Percentiles rank a stretch among this genome's conserved stretches.
These are phyloP conservation scores for Cordyceps fumosorosea DNA, from an alignment of 2,329 filamentous ascomycete species.

Conservation along the genomic window DNA sequence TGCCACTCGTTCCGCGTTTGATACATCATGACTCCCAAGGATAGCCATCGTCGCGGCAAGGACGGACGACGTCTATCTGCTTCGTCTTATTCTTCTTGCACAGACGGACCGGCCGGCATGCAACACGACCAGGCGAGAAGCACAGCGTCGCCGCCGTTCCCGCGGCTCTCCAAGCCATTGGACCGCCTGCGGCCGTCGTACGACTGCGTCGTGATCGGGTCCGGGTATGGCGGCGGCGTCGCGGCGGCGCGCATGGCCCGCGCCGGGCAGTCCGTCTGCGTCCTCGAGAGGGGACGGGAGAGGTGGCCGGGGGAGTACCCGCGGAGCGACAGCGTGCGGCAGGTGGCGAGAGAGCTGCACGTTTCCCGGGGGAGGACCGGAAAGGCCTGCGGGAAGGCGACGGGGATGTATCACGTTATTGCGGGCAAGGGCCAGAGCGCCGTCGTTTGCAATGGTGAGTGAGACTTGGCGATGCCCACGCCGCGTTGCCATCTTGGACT, in stretches of 20 bases:
- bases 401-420: conserved; percentile 57
- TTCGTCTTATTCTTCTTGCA: neutral
- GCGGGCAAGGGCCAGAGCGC: conserved; percentile 59
- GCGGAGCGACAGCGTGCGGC: conserved; percentile 27
- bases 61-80: neutral
- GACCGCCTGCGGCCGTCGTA: conserved; percentile 34
- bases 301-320: conserved; percentile 63
- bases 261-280: conserved; percentile 48
- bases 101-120: no score
- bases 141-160: neutral
- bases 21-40: no score
- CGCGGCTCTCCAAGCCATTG: neutral
- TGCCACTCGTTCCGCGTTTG: no score
- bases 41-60: neutral
- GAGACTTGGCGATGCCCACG: no score
- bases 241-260: conserved; percentile 60
- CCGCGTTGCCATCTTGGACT: no score
- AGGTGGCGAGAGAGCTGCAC: conserved; percentile 44
- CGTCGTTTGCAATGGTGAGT: conserved; percentile 49
- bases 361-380: conserved; percentile 39
- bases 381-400: conserved; percentile 41
- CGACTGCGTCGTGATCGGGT: conserved; percentile 62
- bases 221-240: conserved; percentile 61
- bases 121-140: neutral
- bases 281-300: conserved; percentile 59